Evolutionary conservation across 345 rosid species (phyloP), one percentile per base, ranked within the genome.

Genomic region (Lepidium sativum): DNA sequence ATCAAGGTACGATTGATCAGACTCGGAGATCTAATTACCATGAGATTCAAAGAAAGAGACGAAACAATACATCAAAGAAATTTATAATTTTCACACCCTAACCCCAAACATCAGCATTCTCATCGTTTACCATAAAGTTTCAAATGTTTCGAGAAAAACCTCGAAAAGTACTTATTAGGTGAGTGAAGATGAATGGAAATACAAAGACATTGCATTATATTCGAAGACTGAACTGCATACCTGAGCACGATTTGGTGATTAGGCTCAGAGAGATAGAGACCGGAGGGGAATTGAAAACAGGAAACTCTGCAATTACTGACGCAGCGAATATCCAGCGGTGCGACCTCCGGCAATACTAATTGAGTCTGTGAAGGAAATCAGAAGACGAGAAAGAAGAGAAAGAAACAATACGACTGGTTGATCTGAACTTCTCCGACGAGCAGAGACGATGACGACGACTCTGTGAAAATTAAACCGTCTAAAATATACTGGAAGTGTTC

Each of bases 221-320:
- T 41, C 40, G 34, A 51, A 38, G 42, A 10, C 4, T 54, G 17
- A 16, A 41, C 40, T 7, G 8, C 38, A 42, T 60, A 69, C 62
- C 61, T 52, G 39, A 60, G 54, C 43, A 33, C 31, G 53, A 69
- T 60, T 43, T 5, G 40, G 21, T 53, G 6, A 69, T 50, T 18
- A 50, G 2, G 60, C 67, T 58, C 25, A 4, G 67, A 54, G 15
- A 32, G 57, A 51, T 20, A 52, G 57, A 32, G 38, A 29, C 6
- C 41, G 9, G 25, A n/a, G 58, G 58, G 27, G 14, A 54, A 54
- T 33, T 54, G 58, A 17, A 17, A 1, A 33, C 10, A 54, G 25
- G 17, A 17, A 17, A 54, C 58, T 9, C 9, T 9, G 35, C 6
- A 10, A 2, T 6, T 2, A 17, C 14, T 33, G 23, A 4, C 27